Percentiles rank a stretch among this genome's conserved stretches.
Conservation (phyloP, 78 protist species). For the Anaeramoeba flamelloides region DNA sequence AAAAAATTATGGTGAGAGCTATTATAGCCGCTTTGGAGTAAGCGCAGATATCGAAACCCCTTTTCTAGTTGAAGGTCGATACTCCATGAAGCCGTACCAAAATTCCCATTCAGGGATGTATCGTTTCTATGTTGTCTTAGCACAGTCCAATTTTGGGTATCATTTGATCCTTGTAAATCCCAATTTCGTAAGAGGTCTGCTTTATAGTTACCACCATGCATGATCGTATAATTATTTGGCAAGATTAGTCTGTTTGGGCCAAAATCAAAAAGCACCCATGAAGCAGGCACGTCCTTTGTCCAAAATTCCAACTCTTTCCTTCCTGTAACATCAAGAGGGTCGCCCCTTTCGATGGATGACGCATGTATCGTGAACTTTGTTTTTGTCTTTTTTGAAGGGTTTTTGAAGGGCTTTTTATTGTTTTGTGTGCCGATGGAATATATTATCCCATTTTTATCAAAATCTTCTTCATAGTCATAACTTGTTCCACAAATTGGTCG, state of each 20-base stretch:
- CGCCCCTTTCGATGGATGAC: constrained; percentile 31
- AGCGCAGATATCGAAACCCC: constrained; percentile 38
- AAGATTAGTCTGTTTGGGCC: constrained; percentile 30
- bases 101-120: constrained; percentile 30
- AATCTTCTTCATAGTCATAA: constrained; percentile 20
- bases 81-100: constrained; percentile 40
- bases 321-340: constrained; percentile 6
- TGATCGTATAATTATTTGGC: constrained; percentile 35
- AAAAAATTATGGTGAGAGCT: constrained; percentile 43
- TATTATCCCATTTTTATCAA: constrained; percentile 23
- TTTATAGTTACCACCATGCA: constrained; percentile 48
- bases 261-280: constrained; percentile 47
- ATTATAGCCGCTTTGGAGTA: constrained; percentile 42
- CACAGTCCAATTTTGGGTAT: constrained; percentile 45
- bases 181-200: constrained; percentile 44
- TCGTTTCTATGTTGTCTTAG: constrained; percentile 38
- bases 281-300: constrained; percentile 54
- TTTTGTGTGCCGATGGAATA: constrained; percentile 40
- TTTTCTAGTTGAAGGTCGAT: constrained; percentile 16
- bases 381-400: constrained; percentile 23
- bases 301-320: constrained; percentile 24
- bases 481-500: constrained; percentile 1
- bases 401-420: constrained; percentile 22
- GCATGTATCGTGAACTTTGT: constrained; percentile 26
- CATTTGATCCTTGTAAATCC: constrained; percentile 50